Evolutionary conservation across 2,329 filamentous ascomycete species (phyloP).

Genomic region (Hymenoscyphus infarciens): DNA sequence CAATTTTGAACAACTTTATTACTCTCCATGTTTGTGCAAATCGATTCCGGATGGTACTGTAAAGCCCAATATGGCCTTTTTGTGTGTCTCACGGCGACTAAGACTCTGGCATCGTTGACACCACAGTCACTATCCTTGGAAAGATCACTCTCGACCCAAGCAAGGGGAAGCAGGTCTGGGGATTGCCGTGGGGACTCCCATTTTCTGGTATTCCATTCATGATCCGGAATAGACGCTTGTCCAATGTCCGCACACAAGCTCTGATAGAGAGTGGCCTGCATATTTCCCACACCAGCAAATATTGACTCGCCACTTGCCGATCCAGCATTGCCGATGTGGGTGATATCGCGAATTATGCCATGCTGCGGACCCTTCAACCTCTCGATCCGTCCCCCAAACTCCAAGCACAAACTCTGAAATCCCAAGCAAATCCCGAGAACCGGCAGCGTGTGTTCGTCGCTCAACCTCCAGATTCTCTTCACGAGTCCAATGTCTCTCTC

Average conservation of each 20-base stretch:
- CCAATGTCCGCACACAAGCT: slow-evolving; percentile 38
- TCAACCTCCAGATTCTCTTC: slow-evolving; percentile 66
- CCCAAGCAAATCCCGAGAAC: slow-evolving; percentile 75
- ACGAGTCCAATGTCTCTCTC: slow-evolving; percentile 80
- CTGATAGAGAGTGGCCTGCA: slow-evolving; percentile 41
- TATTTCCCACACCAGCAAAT: slow-evolving; percentile 31
- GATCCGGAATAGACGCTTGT: slow-evolving; percentile 23
- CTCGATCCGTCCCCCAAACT: slow-evolving; percentile 53
- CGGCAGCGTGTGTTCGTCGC: slow-evolving; percentile 59
- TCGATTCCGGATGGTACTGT: slow-evolving; percentile 70
- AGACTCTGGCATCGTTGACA: slow-evolving; percentile 38
- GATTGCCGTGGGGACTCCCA: slow-evolving; percentile 25
- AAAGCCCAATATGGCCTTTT: slow-evolving; percentile 63
- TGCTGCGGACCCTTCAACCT: slow-evolving; percentile 54
- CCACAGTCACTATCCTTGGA: slow-evolving; percentile 26
- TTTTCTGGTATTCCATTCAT: slow-evolving; percentile 25
- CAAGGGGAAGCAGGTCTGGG: slow-evolving; percentile 34
- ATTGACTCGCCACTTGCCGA: slow-evolving; percentile 18
- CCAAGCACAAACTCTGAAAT: slow-evolving; percentile 62
- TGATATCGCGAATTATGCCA: slow-evolving; percentile 57
- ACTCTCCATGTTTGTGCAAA: slow-evolving; percentile 59
- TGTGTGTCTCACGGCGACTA: slow-evolving; percentile 59
- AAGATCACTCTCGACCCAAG: slow-evolving; percentile 33
- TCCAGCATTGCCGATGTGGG: slow-evolving; percentile 41
- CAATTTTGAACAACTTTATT: slow-evolving; percentile 55